phyloP scores from a whole-genome alignment of 164 flowering plant genomes.

The Chimonanthus praecox region DNA sequence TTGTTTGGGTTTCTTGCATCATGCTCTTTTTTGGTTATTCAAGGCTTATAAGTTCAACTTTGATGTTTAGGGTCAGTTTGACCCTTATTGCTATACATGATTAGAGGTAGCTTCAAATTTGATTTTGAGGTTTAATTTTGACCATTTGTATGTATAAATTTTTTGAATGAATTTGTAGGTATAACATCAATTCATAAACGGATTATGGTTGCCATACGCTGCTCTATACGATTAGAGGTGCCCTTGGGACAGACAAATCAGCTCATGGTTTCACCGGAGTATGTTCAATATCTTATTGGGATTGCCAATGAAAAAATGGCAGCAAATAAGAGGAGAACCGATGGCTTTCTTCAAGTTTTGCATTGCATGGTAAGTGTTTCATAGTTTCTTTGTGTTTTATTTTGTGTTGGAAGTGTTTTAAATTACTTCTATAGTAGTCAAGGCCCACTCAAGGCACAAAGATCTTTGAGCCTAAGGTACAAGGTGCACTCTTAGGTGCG shows the following conservation, averaged over 20 bases:
- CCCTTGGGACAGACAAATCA: constrained; percentile 50
- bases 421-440: neutral
- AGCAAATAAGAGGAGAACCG: constrained; percentile 62
- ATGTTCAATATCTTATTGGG: constrained; percentile 55
- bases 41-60: too few species aligned
- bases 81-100: too few species aligned
- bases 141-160: too few species aligned
- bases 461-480: too few species aligned
- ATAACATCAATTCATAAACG: constrained; percentile 58
- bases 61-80: too few species aligned
- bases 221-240: constrained; percentile 85
- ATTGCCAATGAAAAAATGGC: constrained; percentile 78
- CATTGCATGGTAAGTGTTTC: constrained; percentile 8
- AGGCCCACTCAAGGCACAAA: neutral
- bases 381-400: neutral
- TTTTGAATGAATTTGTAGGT: constrained; percentile 16
- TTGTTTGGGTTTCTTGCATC: too few species aligned
- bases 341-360: constrained; percentile 49
- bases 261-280: constrained; percentile 58
- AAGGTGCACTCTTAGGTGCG: too few species aligned
- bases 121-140: too few species aligned
- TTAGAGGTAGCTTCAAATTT: too few species aligned
- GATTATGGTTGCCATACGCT: constrained; percentile 67
- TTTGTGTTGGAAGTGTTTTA: neutral
- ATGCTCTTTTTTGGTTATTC: too few species aligned